Base-by-base conservation (phyloP, 2,329 filamentous ascomycete species). In the Thielaviopsis ethacetica region DNA sequence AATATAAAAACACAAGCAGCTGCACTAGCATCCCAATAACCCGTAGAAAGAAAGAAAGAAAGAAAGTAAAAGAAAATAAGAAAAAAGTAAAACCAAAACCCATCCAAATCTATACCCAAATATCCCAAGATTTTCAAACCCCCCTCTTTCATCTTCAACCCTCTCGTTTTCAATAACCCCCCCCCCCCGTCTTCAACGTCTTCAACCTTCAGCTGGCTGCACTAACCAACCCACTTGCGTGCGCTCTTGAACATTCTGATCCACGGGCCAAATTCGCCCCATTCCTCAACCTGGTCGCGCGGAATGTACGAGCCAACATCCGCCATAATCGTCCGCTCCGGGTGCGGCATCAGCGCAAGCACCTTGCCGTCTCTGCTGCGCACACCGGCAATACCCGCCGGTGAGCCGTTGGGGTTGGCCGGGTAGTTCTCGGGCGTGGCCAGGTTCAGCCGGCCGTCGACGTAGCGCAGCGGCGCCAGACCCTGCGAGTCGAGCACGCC, bases 261-360 rank as follows among this genome's bases (percentile, higher is more conserved):
- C 90, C 90, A 95, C 21, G 91, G 89, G 1, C 88, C 87, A 68
- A 85, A 85, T 64, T 90, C 85, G 27, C 86, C 88, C 86, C 86
- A 91, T 62, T 83, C 76, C 13, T 80, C 79, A 5, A 76, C 63
- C 61, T 81, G 75, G 38, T 72, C 71, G 3, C 65, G 66, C 7
- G 88, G 86, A 62, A 85, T 73, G 70, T 84, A 95, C 69, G 86
- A 91, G 54, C 78, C 82, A 62, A 90, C 84, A 61, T 88, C 87
- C 60, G 82, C 82, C 74, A 94, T 74, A 61, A 95, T 83, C 17
- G 88, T 94, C n/a, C 90, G 81, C 74, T 96, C 90, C 0, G 90
- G 90, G 70, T 95, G 90, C 62, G 91, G 91, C 90, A 96, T 95
- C 73, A 95, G 81, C 6, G 89, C 89, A 64, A 95, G 71, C 1